A percentile compares a stretch with the other conserved stretches of the same genome.
phyloP scores from a whole-genome alignment of 2,329 filamentous ascomycete genomes.

The Pseudonectria foliicola region DNA sequence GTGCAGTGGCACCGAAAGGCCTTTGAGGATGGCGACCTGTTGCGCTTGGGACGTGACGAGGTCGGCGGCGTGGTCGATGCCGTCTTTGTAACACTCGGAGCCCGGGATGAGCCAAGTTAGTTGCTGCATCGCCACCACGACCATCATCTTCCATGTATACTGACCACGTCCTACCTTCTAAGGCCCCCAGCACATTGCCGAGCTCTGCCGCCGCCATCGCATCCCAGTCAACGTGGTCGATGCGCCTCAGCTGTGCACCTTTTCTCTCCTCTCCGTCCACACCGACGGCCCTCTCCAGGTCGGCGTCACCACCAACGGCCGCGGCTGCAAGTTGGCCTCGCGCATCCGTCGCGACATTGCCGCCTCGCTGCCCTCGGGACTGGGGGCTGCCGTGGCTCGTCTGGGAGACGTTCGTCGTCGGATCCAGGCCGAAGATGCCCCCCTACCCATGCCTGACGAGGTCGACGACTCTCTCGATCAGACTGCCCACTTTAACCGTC shows the following conservation, averaged over 20 bases:
- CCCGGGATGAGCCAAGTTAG: slow-evolving; percentile 37
- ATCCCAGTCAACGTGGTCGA: slow-evolving; percentile 94
- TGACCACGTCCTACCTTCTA: background rate
- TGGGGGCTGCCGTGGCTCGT: slow-evolving; percentile 70
- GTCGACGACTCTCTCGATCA: slow-evolving; percentile 64
- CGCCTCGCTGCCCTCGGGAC: slow-evolving; percentile 63
- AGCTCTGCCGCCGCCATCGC: slow-evolving; percentile 66
- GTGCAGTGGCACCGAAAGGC: slow-evolving; percentile 58
- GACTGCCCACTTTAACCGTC: slow-evolving; percentile 72
- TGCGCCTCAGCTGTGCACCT: slow-evolving; percentile 77
- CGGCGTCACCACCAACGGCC: slow-evolving; percentile 90
- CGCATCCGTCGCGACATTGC: slow-evolving; percentile 85
- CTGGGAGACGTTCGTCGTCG: slow-evolving; percentile 65
- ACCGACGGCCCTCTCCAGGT: slow-evolving; percentile 88
- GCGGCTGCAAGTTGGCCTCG: slow-evolving; percentile 87
- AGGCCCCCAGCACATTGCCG: slow-evolving; percentile 61
- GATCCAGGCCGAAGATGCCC: slow-evolving; percentile 65
- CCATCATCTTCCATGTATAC: background rate
- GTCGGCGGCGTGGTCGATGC: slow-evolving; percentile 76
- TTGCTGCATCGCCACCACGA: slow-evolving; percentile 3
- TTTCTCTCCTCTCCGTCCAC: slow-evolving; percentile 82
- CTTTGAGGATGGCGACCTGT: slow-evolving; percentile 67
- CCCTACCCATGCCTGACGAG: slow-evolving; percentile 24
- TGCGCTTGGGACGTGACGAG: slow-evolving; percentile 70
- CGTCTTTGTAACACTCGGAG: slow-evolving; percentile 72